A percentile compares a stretch with the other conserved stretches of the same genome.
Evolutionary conservation across 2,329 filamentous ascomycete genomes (phyloP).

Genomic region (Fusarium virguliforme): DNA sequence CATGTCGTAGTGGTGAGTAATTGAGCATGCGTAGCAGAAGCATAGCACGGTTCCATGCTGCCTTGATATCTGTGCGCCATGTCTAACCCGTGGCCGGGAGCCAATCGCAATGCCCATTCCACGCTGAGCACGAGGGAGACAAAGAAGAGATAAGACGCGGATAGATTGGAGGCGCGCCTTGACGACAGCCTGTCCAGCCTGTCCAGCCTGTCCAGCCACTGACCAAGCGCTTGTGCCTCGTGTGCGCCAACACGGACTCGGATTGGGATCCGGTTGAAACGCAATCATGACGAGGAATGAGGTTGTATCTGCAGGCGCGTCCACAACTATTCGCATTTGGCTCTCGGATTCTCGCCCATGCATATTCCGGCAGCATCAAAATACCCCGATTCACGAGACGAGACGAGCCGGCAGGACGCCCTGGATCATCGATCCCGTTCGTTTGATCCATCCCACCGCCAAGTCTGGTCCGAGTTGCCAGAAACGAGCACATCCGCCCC

Average conservation of each 20-base stretch:
- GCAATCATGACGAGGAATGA: slow-evolving; percentile 39
- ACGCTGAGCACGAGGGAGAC: slow-evolving; percentile 11
- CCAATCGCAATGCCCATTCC: slow-evolving; percentile 18
- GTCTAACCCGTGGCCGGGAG: slow-evolving; percentile 4
- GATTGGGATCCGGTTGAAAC: slow-evolving; percentile 30
- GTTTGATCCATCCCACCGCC: slow-evolving; percentile 2
- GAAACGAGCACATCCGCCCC: slow-evolving; percentile 18
- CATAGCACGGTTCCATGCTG: slow-evolving; percentile 15
- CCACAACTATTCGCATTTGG: background rate
- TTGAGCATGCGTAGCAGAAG: slow-evolving; percentile 14
- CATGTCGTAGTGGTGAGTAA: slow-evolving; percentile 23
- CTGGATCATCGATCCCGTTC: slow-evolving; percentile 20
- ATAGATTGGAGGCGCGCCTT: slow-evolving; percentile 31
- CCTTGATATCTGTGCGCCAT: slow-evolving; percentile 10
- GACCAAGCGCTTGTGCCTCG: slow-evolving; percentile 30
- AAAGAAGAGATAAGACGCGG: slow-evolving; percentile 38
- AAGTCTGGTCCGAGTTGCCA: slow-evolving; percentile 23
- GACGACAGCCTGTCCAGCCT: background rate
- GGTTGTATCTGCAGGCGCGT: slow-evolving; percentile 18
- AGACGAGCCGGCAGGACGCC: slow-evolving; percentile 27
- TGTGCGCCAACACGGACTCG: slow-evolving; percentile 35
- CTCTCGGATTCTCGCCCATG: slow-evolving; percentile 5
- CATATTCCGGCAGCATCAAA: slow-evolving; percentile 15
- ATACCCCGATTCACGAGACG: slow-evolving; percentile 33
- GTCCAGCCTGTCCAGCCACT: background rate